phyloP scores from a whole-genome alignment of 345 rosid genomes.

The Hibiscus tridactylites region DNA sequence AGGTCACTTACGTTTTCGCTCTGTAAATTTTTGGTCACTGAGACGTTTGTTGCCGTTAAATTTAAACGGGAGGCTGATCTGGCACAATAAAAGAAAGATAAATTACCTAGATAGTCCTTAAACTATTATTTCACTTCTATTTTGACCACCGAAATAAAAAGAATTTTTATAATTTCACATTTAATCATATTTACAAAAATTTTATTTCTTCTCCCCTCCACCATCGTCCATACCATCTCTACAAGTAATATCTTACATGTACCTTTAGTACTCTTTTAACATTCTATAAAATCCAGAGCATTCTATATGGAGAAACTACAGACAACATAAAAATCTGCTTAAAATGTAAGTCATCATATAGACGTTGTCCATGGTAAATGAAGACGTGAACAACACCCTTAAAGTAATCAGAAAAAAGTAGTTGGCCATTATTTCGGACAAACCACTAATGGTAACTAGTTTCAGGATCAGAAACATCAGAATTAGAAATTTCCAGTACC shows the following conservation, averaged over 20 bases:
- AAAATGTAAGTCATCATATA: conserved; percentile 4
- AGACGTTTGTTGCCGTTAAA: too few relatives aligned
- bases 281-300: conserved; percentile 18
- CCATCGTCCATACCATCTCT: not conserved
- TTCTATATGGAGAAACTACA: conserved; percentile 52
- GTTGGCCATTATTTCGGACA: not conserved
- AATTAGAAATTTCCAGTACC: not conserved
- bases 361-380: not conserved
- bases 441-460: not conserved
- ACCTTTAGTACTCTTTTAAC: conserved; percentile 37
- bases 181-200: too few relatives aligned
- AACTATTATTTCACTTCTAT: too few relatives aligned
- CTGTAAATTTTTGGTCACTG: too few relatives aligned
- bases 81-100: too few relatives aligned
- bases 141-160: too few relatives aligned
- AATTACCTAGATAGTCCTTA: too few relatives aligned
- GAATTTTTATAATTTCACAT: too few relatives aligned
- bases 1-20: too few relatives aligned
- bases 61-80: too few relatives aligned
- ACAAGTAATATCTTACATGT: not conserved
- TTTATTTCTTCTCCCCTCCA: too few relatives aligned
- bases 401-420: not conserved
- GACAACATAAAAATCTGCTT: conserved; percentile 47
- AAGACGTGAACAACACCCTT: conserved; percentile 1
- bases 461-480: not conserved